Conservation (phyloP, 305 asterid species). For the Rubia peregrina region DNA sequence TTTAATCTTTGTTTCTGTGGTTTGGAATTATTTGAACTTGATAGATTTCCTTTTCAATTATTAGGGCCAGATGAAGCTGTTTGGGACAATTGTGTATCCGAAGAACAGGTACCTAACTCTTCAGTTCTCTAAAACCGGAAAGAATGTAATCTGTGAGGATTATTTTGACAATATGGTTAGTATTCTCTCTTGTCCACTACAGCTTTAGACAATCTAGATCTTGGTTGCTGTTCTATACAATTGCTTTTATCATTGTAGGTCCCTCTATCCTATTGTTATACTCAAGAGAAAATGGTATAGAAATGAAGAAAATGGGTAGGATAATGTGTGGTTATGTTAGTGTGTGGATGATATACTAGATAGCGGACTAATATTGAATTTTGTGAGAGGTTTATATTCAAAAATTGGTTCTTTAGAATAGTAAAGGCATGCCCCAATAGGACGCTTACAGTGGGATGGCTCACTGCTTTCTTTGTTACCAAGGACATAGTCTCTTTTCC, state of each 20-base stretch:
- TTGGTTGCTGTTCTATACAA: background rate
- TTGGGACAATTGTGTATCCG: slow-evolving; percentile 80
- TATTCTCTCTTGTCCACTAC: slow-evolving; percentile 7
- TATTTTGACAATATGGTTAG: slow-evolving; percentile 77
- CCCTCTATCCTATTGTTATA: background rate
- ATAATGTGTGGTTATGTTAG: no score
- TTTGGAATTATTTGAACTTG: background rate
- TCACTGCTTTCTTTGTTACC: background rate
- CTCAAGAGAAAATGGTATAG: background rate
- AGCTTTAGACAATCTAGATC: background rate
- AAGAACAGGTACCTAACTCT: slow-evolving; percentile 74
- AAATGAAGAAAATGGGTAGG: background rate
- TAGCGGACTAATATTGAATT: no score
- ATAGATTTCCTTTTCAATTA: slow-evolving; percentile 11
- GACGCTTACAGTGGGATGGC: background rate
- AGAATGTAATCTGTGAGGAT: slow-evolving; percentile 81
- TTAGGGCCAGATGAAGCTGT: slow-evolving; percentile 90
- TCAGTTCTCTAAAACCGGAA: slow-evolving; percentile 79
- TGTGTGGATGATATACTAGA: no score
- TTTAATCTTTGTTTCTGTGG: background rate
- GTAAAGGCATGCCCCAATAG: background rate
- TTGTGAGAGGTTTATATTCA: no score
- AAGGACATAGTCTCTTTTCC: background rate
- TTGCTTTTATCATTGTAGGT: background rate
- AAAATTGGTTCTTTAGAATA: no score